These are phyloP conservation scores for Planoprotostelium fungivorum DNA, from an alignment of 78 protist species.

Conservation along the genomic window DNA sequence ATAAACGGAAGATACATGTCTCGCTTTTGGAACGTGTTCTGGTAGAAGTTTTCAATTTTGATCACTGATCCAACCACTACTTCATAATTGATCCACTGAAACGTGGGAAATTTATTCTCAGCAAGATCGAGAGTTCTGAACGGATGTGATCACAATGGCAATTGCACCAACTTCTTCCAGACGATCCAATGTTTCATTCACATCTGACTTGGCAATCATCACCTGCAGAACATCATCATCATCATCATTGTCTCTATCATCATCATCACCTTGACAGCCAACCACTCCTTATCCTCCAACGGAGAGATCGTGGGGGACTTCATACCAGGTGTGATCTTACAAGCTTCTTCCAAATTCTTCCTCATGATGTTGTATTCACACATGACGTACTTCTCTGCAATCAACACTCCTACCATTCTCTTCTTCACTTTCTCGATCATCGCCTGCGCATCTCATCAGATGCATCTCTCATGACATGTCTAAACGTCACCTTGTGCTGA, in stretches of 20 bases:
- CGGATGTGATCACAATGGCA: constrained; percentile 19
- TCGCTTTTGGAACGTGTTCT: too few relatives aligned
- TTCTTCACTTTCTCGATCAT: constrained; percentile 1
- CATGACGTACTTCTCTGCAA: constrained; percentile 11
- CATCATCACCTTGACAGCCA: constrained; percentile 38
- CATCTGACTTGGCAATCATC: constrained; percentile 3
- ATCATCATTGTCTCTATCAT: neutral
- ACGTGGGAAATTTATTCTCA: too few relatives aligned
- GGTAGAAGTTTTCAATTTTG: too few relatives aligned
- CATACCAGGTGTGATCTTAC: constrained; percentile 50
- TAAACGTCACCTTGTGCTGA: constrained; percentile 13
- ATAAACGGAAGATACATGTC: too few relatives aligned
- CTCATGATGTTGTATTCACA: constrained; percentile 30
- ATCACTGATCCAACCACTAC: too few relatives aligned
- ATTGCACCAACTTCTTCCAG: constrained; percentile 34
- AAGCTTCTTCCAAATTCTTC: neutral
- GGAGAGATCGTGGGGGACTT: constrained; percentile 38
- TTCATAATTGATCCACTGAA: too few relatives aligned
- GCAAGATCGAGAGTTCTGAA: constrained; percentile 12
- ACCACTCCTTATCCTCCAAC: constrained; percentile 25
- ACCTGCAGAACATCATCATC: neutral
- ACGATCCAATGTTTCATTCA: constrained; percentile 14
- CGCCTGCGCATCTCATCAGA: constrained; percentile 1
- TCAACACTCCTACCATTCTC: constrained; percentile 43
- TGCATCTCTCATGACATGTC: too few relatives aligned